phyloP scores from a whole-genome alignment of 2,329 filamentous ascomycete species.

The Pestalotiopsis sp. region DNA sequence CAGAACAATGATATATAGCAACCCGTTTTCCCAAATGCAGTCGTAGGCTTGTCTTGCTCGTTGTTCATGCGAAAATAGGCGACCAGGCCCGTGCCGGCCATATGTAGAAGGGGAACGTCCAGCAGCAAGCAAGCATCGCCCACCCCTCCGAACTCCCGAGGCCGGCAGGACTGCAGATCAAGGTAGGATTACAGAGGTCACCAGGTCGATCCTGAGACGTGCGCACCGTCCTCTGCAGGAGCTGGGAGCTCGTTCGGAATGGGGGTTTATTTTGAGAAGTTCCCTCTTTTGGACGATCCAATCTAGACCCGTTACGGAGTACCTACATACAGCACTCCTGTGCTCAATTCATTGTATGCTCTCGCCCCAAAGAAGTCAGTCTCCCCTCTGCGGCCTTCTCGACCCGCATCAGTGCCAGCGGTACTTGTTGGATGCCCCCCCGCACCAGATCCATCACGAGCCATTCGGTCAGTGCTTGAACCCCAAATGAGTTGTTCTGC shows the following conservation, averaged over 20 bases:
- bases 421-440: too few relatives aligned
- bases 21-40: background rate
- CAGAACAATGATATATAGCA: background rate
- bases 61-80: background rate
- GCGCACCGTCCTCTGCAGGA: constrained; percentile 1
- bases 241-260: background rate
- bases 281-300: background rate
- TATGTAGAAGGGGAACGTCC: too few relatives aligned
- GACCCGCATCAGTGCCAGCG: too few relatives aligned
- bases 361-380: too few relatives aligned
- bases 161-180: background rate
- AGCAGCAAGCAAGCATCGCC: background rate
- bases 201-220: constrained; percentile 6
- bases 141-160: background rate
- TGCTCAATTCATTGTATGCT: too few relatives aligned
- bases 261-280: background rate
- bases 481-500: too few relatives aligned
- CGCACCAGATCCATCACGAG: too few relatives aligned
- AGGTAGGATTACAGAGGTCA: constrained; percentile 1
- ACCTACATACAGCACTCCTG: too few relatives aligned
- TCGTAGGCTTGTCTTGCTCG: background rate
- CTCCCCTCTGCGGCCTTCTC: too few relatives aligned
- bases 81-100: background rate
- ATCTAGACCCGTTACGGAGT: background rate
- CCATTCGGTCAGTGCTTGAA: too few relatives aligned